These are phyloP conservation scores for Plasmodiophora brassicae DNA, from an alignment of 208 protist genomes.

Conservation along the genomic window DNA sequence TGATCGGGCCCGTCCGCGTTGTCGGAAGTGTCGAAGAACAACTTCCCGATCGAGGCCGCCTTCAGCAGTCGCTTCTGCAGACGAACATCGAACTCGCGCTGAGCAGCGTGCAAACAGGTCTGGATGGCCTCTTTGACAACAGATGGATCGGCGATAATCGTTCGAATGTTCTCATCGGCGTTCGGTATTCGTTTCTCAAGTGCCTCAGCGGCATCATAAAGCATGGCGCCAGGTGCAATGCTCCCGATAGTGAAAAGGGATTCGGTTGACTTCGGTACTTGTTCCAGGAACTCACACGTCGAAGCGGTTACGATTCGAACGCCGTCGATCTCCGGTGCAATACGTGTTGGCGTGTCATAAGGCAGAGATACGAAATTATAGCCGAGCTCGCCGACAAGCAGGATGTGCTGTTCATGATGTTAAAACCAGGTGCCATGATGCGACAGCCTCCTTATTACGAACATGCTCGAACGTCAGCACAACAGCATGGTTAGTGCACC, in stretches of 20 bases:
- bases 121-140: neutral
- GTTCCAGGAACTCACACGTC: neutral
- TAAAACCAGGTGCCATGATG: no score
- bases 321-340: neutral
- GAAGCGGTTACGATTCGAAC: neutral
- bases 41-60: neutral
- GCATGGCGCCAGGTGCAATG: neutral
- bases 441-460: no score
- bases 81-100: neutral
- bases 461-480: neutral
- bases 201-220: constrained; percentile 14
- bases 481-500: constrained; percentile 18
- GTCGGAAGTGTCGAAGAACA: neutral
- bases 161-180: neutral
- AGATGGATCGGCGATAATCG: neutral
- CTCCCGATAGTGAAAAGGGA: constrained; percentile 7
- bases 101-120: neutral
- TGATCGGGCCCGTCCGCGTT: neutral
- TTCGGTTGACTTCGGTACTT: constrained; percentile 24
- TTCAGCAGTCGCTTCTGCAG: constrained; percentile 12
- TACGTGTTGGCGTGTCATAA: neutral
- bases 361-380: neutral
- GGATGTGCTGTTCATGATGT: neutral
- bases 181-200: neutral
- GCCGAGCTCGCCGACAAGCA: constrained; percentile 19